Percentiles rank a stretch among this genome's conserved stretches.
These are phyloP conservation scores for Mrakia hoshinonis DNA, from an alignment of 768 basidiomycete species.

Conservation along the genomic window DNA sequence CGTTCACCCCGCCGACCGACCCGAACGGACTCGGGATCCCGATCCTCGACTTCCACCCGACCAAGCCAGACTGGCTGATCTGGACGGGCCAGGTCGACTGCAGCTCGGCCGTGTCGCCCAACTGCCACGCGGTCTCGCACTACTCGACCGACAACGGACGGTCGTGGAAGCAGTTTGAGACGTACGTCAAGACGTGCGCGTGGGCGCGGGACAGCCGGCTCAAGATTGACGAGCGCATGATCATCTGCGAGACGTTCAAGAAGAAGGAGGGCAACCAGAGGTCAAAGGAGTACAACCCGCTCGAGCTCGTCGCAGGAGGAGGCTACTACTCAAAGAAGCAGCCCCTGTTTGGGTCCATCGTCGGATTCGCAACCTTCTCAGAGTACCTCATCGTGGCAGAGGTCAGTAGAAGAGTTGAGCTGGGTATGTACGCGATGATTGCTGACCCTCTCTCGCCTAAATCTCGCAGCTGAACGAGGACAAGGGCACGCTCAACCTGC, in stretches of 20 bases:
- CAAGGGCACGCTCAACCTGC: constrained; percentile 54
- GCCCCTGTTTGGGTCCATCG: constrained; percentile 74
- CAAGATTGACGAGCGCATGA: constrained; percentile 72
- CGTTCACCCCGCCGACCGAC: constrained; percentile 51
- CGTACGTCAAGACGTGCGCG: constrained; percentile 80
- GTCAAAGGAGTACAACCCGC: constrained; percentile 53
- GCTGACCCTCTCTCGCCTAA: constrained; percentile 17
- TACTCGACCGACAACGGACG: constrained; percentile 45
- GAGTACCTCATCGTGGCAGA: constrained; percentile 94
- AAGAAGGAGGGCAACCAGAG: constrained; percentile 74
- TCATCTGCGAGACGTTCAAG: constrained; percentile 80
- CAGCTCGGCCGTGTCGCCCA: constrained; percentile 41
- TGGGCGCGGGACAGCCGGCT: constrained; percentile 79
- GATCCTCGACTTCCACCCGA: constrained; percentile 78
- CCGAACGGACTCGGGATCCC: constrained; percentile 72
- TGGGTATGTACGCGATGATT: not conserved
- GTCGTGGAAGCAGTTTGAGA: constrained; percentile 65
- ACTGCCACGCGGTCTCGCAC: constrained; percentile 65
- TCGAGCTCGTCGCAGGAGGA: constrained; percentile 69
- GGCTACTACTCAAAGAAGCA: constrained; percentile 63
- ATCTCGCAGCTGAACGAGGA: constrained; percentile 45
- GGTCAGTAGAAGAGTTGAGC: constrained; percentile 46
- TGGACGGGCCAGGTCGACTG: constrained; percentile 79
- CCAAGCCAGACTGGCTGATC: constrained; percentile 66
- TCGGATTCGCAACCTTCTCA: constrained; percentile 84